These are phyloP conservation scores for Taiwanofungus camphoratus DNA, from an alignment of 1,284 basidiomycete species.

Conservation along the genomic window DNA sequence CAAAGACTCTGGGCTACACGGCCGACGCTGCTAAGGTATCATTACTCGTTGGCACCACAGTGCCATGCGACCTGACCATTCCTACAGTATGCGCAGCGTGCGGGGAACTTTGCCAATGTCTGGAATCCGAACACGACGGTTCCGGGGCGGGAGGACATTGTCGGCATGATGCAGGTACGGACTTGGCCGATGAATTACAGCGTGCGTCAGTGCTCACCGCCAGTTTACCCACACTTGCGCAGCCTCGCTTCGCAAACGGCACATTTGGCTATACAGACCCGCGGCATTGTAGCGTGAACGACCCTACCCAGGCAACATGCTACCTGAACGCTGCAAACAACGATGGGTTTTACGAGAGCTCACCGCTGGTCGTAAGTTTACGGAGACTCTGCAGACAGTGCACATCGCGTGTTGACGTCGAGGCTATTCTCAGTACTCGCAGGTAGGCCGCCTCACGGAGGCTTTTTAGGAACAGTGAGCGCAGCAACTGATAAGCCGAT, in stretches of 20 bases:
- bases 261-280: constrained; percentile 63
- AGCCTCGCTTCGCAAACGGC: constrained; percentile 56
- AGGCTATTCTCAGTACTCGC: constrained; percentile 35
- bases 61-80: background rate
- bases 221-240: background rate
- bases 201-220: too few species aligned
- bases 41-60: background rate
- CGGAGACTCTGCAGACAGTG: background rate
- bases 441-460: constrained; percentile 28
- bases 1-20: constrained; percentile 43
- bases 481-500: constrained; percentile 5
- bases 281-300: constrained; percentile 58
- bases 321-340: constrained; percentile 52
- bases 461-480: background rate
- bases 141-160: constrained; percentile 35
- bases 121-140: constrained; percentile 55
- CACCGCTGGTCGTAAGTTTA: constrained; percentile 48
- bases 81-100: constrained; percentile 45
- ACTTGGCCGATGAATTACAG: too few species aligned
- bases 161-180: constrained; percentile 48
- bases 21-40: constrained; percentile 44
- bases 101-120: constrained; percentile 52
- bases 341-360: constrained; percentile 64
- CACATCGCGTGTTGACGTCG: background rate
- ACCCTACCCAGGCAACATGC: constrained; percentile 50